These are phyloP conservation scores for Anisogramma anomala DNA, from an alignment of 2,329 filamentous ascomycete species.

Conservation along the genomic window DNA sequence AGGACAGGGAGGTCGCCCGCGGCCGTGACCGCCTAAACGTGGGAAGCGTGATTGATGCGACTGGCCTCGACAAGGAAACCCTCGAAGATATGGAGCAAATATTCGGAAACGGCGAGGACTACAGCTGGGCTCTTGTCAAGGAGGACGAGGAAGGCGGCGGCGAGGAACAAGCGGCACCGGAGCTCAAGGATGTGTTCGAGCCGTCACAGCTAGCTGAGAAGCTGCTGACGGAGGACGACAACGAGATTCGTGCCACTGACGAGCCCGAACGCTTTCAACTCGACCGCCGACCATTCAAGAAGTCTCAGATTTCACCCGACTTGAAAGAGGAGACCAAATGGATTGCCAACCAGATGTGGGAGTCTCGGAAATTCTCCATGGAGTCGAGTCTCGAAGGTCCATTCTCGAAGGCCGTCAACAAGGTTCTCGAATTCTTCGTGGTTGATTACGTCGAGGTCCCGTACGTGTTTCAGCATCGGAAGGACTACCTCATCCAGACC, in stretches of 20 bases:
- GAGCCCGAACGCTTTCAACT: conserved; percentile 92
- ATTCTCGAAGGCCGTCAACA: conserved; percentile 78
- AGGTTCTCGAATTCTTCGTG: conserved; percentile 91
- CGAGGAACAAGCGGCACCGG: conserved; percentile 65
- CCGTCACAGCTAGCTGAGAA: conserved; percentile 89
- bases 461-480: conserved; percentile 95
- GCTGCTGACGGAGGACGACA: conserved; percentile 91
- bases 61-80: conserved; percentile 81
- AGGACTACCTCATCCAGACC: conserved; percentile 91
- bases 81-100: conserved; percentile 94
- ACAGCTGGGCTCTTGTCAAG: conserved; percentile 83
- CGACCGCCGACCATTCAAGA: conserved; percentile 77
- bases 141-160: conserved; percentile 77
- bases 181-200: conserved; percentile 96
- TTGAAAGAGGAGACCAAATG: conserved; percentile 82
- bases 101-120: conserved; percentile 91
- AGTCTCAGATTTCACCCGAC: conserved; percentile 56
- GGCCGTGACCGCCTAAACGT: conserved; percentile 52
- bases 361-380: conserved; percentile 64
- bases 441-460: conserved; percentile 91
- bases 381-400: conserved; percentile 56
- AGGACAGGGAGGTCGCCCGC: conserved; percentile 80
- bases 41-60: conserved; percentile 60
- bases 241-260: conserved; percentile 76
- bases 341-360: conserved; percentile 84